Percentiles rank a stretch among this genome's conserved stretches.
phyloP scores from a whole-genome alignment of 768 basidiomycete genomes.

The Mycena rosella region DNA sequence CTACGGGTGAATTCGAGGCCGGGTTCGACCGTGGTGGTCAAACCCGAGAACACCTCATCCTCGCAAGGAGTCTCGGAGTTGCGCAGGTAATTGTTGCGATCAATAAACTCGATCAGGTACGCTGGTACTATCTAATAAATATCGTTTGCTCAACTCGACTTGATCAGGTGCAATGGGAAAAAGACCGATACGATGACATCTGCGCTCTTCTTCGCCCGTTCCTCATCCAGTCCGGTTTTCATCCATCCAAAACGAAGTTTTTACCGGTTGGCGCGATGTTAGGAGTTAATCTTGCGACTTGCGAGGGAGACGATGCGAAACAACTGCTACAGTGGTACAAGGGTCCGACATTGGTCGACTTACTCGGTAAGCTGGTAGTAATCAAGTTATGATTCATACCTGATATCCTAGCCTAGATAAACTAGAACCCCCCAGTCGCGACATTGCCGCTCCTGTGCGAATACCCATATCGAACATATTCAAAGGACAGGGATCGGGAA shows the following conservation, averaged over 20 bases:
- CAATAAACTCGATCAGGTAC: constrained; percentile 95
- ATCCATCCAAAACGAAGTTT: constrained; percentile 81
- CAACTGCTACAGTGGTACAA: constrained; percentile 80
- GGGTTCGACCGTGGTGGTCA: constrained; percentile 96
- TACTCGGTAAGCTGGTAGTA: constrained; percentile 70
- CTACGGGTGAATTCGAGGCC: constrained; percentile 93
- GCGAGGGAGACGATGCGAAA: constrained; percentile 60
- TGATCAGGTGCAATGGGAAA: constrained; percentile 86
- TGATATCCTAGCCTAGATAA: constrained; percentile 63
- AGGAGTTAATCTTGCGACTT: constrained; percentile 83
- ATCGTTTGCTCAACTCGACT: neutral
- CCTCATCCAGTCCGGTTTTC: constrained; percentile 90
- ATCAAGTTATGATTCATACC: neutral
- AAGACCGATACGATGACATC: constrained; percentile 89
- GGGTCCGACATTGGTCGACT: constrained; percentile 87
- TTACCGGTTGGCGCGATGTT: constrained; percentile 92
- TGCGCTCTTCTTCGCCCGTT: constrained; percentile 80
- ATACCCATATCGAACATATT: constrained; percentile 97
- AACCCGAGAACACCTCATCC: constrained; percentile 92
- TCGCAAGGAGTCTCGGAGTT: constrained; percentile 94
- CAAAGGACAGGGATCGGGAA: constrained; percentile 85
- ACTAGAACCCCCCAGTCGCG: constrained; percentile 83
- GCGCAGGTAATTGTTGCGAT: constrained; percentile 91
- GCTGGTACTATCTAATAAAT: constrained; percentile 15
- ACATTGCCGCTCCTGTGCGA: constrained; percentile 82